A percentile compares a stretch with the other conserved stretches of the same genome.
Evolutionary conservation across 768 basidiomycete species (phyloP).

Genomic region (Lentinula lateritia): DNA sequence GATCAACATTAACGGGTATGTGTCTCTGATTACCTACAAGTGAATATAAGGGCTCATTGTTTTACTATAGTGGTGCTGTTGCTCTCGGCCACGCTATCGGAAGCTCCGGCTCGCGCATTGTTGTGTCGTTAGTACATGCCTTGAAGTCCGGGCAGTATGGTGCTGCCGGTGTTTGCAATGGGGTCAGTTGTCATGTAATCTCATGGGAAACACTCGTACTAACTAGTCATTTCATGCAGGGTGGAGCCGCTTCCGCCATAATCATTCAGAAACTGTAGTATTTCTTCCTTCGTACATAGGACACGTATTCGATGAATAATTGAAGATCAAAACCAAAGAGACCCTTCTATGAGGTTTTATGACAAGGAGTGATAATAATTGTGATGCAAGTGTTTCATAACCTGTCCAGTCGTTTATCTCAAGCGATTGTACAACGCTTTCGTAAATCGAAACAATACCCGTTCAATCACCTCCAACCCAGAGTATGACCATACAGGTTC

Average conservation of each 20-base stretch:
- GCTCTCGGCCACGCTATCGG: constrained; percentile 96
- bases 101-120: constrained; percentile 90
- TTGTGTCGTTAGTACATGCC: constrained; percentile 89
- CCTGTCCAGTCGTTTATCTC: no score
- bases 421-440: no score
- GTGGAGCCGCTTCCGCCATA: constrained; percentile 89
- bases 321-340: constrained; percentile 6
- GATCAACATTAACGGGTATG: constrained; percentile 86
- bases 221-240: constrained; percentile 29
- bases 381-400: no score
- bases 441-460: background rate
- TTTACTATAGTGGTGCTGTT: constrained; percentile 76
- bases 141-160: constrained; percentile 91
- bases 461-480: background rate
- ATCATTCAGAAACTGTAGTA: constrained; percentile 80
- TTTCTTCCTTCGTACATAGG: constrained; percentile 5
- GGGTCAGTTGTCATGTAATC: constrained; percentile 47
- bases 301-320: constrained; percentile 8
- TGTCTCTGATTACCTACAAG: constrained; percentile 11
- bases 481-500: background rate
- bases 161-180: constrained; percentile 95
- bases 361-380: no score
- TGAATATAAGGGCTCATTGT: constrained; percentile 11
- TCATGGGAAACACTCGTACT: background rate
- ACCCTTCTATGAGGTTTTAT: background rate